These are phyloP conservation scores for Emmonsiellopsis sp. DNA, from an alignment of 2,329 filamentous ascomycete species.

Conservation along the genomic window DNA sequence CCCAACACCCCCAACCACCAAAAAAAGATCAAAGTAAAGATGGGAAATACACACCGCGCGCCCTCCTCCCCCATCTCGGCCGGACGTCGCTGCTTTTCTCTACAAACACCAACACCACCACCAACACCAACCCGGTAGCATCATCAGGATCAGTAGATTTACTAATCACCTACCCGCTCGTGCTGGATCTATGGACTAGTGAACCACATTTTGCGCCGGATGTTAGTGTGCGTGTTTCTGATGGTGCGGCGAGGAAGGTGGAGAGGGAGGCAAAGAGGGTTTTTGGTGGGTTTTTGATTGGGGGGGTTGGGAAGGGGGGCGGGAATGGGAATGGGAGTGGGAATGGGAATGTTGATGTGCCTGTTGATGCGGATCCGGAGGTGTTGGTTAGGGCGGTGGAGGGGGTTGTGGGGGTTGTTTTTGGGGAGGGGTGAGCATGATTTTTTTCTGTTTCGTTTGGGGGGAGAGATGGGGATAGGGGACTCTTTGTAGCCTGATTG, in stretches of 20 bases:
- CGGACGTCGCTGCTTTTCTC: conserved; percentile 28
- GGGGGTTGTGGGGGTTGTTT: conserved; percentile 26
- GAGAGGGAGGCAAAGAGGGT: conserved; percentile 31
- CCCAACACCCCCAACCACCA: background rate
- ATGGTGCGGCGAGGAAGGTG: conserved; percentile 17
- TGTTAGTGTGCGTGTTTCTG: conserved; percentile 22
- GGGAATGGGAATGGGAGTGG: conserved; percentile 11
- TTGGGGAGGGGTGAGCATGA: conserved; percentile 10
- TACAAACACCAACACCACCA: background rate
- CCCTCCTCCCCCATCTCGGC: conserved; percentile 27
- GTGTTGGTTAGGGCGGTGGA: conserved; percentile 27
- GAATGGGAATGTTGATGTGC: conserved; percentile 10
- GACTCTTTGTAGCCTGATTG: too few species aligned
- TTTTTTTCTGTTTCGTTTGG: background rate
- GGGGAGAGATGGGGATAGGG: too few species aligned
- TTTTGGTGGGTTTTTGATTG: conserved; percentile 27
- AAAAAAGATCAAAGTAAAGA: background rate
- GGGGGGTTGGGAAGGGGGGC: conserved; percentile 7
- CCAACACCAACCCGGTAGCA: conserved; percentile 5
- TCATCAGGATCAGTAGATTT: conserved; percentile 9
- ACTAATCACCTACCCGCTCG: conserved; percentile 26
- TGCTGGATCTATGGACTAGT: conserved; percentile 32
- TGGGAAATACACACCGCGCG: conserved; percentile 18
- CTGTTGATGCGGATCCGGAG: conserved; percentile 13
- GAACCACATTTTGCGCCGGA: conserved; percentile 30